Evolutionary conservation across 2,329 filamentous ascomycete genomes (phyloP).

Genomic region (Microdochium trichocladiopsis): DNA sequence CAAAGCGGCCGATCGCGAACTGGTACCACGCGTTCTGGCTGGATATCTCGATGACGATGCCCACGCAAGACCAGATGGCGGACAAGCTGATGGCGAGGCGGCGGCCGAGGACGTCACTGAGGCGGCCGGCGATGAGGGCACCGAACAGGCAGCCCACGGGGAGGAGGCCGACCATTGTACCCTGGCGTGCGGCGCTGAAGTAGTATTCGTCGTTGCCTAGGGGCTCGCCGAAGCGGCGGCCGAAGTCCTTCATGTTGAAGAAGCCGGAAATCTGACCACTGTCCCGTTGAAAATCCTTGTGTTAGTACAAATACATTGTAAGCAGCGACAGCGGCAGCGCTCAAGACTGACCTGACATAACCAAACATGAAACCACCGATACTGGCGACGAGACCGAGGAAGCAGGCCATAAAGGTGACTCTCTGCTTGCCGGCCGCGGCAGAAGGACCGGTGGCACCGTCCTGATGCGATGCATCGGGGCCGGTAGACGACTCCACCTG

Average conservation of each 20-base stretch:
- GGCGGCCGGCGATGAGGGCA: slow-evolving; percentile 48
- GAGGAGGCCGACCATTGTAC: slow-evolving; percentile 57
- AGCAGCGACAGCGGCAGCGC: too few species aligned
- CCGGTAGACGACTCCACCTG: neutral
- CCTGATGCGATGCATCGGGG: neutral
- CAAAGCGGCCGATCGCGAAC: slow-evolving; percentile 55
- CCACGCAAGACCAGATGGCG: slow-evolving; percentile 56
- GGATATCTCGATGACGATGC: slow-evolving; percentile 57
- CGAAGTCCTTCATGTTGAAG: slow-evolving; percentile 52
- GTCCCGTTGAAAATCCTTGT: slow-evolving; percentile 3
- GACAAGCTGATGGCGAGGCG: slow-evolving; percentile 55
- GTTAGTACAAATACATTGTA: too few species aligned
- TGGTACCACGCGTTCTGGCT: slow-evolving; percentile 52
- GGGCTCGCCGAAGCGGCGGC: slow-evolving; percentile 41
- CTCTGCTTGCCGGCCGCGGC: slow-evolving; percentile 4
- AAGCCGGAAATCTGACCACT: slow-evolving; percentile 57
- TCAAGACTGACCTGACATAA: slow-evolving; percentile 39
- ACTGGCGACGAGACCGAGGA: slow-evolving; percentile 43
- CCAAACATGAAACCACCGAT: slow-evolving; percentile 53
- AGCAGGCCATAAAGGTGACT: slow-evolving; percentile 31
- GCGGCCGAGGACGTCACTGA: slow-evolving; percentile 56
- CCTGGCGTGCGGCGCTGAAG: slow-evolving; percentile 54
- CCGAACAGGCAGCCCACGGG: slow-evolving; percentile 53
- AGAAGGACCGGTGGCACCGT: slow-evolving; percentile 2
- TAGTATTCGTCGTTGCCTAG: slow-evolving; percentile 27